Evolutionary conservation across 768 basidiomycete genomes (phyloP), one percentile per base, ranked within the genome.

Genomic region (Pleurotus pulmonarius): DNA sequence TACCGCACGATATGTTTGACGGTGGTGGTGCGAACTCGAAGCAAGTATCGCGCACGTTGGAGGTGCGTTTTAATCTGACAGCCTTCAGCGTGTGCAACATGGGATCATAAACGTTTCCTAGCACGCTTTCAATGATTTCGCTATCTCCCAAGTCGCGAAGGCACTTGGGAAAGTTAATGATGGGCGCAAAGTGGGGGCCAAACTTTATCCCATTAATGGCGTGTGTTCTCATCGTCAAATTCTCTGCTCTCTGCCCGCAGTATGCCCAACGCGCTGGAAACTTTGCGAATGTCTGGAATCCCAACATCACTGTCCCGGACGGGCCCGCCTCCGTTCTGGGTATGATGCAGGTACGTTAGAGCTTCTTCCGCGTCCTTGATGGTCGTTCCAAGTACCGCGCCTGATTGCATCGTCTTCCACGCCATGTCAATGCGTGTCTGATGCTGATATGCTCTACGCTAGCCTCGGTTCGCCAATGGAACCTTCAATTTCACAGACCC

Each of bases 401-500:
- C 29, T 34, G 29, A 34, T 34, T 3, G 29, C 29, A 34, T 11
- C 9, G 29, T 34, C 29, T 34, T 34, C 9, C 9, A 34, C 9
- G 9, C 29, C 11, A 34, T 9, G 29, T 34, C 29, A 34, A 34
- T 34, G 29, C 4, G 11, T 34, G 8, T 34, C 29, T 56, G 58
- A 38, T 46, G 26, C 25, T 55, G 51, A 18, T 22, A 15, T 12
- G 5, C 46, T 29, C 47, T 16, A 34, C n/a, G 22, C 18, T 56
- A 86, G 83, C 83, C 79, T 5, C 75, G 79, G 15, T 81, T 80
- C 54, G 73, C 74, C 1, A 75, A 83, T 60, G 84, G 85, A 3
- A 78, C 76, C 0, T 87, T 80, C 68, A 82, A 80, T 63, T 83
- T 77, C 58, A 87, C 85, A 1, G 85, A 87, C 65, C 85, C 85